These are phyloP conservation scores for Agapanthus africanus DNA, from an alignment of 106 monocot genomes.

Conservation along the genomic window DNA sequence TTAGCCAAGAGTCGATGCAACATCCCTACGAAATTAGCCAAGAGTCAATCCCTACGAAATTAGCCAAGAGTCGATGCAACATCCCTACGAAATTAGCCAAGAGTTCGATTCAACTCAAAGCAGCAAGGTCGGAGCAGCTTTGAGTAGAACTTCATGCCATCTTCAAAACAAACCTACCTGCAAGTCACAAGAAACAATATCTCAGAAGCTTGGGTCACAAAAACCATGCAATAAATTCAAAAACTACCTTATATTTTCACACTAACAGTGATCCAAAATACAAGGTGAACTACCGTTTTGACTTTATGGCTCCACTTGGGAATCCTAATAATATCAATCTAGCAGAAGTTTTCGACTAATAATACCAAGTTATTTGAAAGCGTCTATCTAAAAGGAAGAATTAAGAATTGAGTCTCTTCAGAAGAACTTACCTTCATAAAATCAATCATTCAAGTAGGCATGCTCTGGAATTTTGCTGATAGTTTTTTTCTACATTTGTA, in stretches of 20 bases:
- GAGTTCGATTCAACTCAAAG: neutral
- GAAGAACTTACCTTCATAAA: too few relatives aligned
- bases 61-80: neutral
- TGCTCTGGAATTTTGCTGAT: too few relatives aligned
- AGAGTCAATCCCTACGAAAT: too few relatives aligned
- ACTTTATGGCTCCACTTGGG: neutral
- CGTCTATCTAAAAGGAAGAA: too few relatives aligned
- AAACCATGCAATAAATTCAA: too few relatives aligned
- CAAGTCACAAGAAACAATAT: neutral
- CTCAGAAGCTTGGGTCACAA: neutral
- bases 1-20: too few relatives aligned
- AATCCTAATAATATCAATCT: neutral
- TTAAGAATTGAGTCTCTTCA: too few relatives aligned
- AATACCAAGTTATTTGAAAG: too few relatives aligned
- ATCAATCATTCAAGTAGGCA: too few relatives aligned
- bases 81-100: neutral
- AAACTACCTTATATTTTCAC: neutral
- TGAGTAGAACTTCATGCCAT: neutral
- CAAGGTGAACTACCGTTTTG: too few relatives aligned
- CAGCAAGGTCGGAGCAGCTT: neutral
- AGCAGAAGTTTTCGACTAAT: neutral
- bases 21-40: too few relatives aligned
- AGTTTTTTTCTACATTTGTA: too few relatives aligned
- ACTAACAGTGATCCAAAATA: neutral
- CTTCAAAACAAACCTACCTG: neutral